Percentiles rank a stretch among this genome's conserved stretches.
Conservation (phyloP, 805 yeast genomes). For the Saccharomycopsis sp. region DNA sequence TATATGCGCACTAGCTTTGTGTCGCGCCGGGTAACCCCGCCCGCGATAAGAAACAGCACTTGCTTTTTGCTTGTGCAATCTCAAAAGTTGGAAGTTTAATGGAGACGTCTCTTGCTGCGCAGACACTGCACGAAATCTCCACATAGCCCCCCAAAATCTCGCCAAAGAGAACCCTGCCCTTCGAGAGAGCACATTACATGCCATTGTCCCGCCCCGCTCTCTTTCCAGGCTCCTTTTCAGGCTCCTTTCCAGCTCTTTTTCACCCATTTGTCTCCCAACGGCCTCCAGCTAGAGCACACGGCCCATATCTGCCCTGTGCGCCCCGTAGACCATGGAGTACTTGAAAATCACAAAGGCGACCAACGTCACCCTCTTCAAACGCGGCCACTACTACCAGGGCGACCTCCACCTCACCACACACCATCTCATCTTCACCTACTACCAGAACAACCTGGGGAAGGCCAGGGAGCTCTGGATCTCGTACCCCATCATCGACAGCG, state of each 20-base stretch:
- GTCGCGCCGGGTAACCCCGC: neutral
- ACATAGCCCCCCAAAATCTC: too few relatives aligned
- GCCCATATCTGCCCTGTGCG: too few relatives aligned
- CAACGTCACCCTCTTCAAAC: constrained; percentile 47
- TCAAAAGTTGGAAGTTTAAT: neutral
- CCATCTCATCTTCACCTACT: constrained; percentile 58
- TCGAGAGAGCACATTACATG: too few relatives aligned
- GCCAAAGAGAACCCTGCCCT: too few relatives aligned
- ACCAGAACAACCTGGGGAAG: constrained; percentile 20
- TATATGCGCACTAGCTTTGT: neutral
- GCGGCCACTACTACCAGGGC: constrained; percentile 52
- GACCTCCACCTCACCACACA: constrained; percentile 66
- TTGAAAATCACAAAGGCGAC: constrained; percentile 47
- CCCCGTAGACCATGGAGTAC: constrained; percentile 51
- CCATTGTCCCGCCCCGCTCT: too few relatives aligned
- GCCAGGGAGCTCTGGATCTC: constrained; percentile 81
- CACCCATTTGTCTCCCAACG: neutral
- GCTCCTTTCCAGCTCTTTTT: neutral
- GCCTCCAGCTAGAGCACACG: too few relatives aligned
- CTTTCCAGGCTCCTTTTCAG: too few relatives aligned
- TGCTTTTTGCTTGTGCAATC: neutral
- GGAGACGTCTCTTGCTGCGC: too few relatives aligned
- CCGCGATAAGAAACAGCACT: neutral
- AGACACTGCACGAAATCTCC: too few relatives aligned
- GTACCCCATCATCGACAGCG: constrained; percentile 71